Evolutionary conservation across 805 yeast genomes (phyloP), one percentile per base, ranked within the genome.

Genomic region (Starmera quercuum): DNA sequence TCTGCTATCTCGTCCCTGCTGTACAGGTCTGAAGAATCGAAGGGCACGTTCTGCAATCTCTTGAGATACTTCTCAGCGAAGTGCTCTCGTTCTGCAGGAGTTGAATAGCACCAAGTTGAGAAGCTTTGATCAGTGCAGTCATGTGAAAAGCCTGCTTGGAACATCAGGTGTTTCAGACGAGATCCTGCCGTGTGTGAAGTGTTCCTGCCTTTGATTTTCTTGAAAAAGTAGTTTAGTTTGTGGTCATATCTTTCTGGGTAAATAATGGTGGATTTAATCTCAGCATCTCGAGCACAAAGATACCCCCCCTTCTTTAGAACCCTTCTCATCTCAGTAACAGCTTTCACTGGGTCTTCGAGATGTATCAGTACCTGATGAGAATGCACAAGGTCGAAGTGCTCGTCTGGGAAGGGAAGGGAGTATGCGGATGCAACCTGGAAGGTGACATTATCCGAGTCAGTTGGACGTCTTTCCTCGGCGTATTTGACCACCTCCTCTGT

Each of bases 361-460:
- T 64, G 68, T 10, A 61, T 45, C 20, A 63, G 35, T 3, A 64
- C 68, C 36, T 61, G 68, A 36, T 58, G 65, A 14, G 58, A 51
- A 47, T 51, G 55, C 6, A 63, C 63, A n/a, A 64, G 36, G 36
- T 64, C 70, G 40, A 64, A 64, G 5, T 58, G 41, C 29, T 56
- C 45, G 38, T 64, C 66, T 4, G 46, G 47, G 40, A 51, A 63
- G 1, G 59, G 61, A 32, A 63, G 42, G 3, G 44, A 27, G 35
- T 53, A 54, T 13, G 49, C 56, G 16, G 62, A 58, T 5, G 56
- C 68, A 10, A 40, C 31, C 39, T 40, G 39, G 18, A 32, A 32
- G 11, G 12, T 22, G 13, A 32, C 31, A 20, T 27, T 27, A 4
- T 13, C 14, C 3, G 9, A 6, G 5, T 13, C 16, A 9, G 17